Evolutionary conservation across 2,329 filamentous ascomycete species (phyloP).

Genomic region (Xylariaceae sp.): DNA sequence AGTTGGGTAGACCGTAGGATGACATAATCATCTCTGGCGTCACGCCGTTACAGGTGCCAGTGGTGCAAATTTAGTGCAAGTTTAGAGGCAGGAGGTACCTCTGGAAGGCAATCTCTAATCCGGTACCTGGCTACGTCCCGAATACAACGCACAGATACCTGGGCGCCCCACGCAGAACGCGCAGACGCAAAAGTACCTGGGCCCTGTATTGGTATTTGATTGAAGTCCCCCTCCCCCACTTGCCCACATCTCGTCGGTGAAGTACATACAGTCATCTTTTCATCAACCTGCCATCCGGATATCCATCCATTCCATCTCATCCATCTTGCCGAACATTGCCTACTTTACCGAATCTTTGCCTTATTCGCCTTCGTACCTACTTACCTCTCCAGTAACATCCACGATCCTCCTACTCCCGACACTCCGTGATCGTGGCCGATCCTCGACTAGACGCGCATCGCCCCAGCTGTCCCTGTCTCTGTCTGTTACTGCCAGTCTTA

Average conservation of each 20-base stretch:
- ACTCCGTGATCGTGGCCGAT: background rate
- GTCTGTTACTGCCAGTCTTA: constrained; percentile 21
- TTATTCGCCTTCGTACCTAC: constrained; percentile 1
- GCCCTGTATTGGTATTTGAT: background rate
- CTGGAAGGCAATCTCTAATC: background rate
- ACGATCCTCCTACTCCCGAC: background rate
- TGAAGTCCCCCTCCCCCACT: constrained; percentile 18
- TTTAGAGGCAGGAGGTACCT: background rate
- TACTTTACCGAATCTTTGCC: constrained; percentile 1
- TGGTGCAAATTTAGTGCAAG: background rate
- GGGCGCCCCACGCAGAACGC: background rate
- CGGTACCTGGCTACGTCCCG: too few relatives aligned
- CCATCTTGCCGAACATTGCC: constrained; percentile 7
- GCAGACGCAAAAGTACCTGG: background rate
- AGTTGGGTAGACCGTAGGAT: background rate
- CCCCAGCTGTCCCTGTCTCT: background rate
- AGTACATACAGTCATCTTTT: constrained; percentile 13
- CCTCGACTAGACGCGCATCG: constrained; percentile 3
- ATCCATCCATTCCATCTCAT: constrained; percentile 7
- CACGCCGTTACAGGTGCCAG: background rate
- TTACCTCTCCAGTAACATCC: background rate
- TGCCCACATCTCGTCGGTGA: constrained; percentile 10
- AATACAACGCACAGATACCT: background rate
- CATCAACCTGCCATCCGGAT: constrained; percentile 5
- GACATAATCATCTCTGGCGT: background rate